A percentile compares a stretch with the other conserved stretches of the same genome.
Conservation (phyloP, 2,329 filamentous ascomycete genomes). For the Fusarium compactum region DNA sequence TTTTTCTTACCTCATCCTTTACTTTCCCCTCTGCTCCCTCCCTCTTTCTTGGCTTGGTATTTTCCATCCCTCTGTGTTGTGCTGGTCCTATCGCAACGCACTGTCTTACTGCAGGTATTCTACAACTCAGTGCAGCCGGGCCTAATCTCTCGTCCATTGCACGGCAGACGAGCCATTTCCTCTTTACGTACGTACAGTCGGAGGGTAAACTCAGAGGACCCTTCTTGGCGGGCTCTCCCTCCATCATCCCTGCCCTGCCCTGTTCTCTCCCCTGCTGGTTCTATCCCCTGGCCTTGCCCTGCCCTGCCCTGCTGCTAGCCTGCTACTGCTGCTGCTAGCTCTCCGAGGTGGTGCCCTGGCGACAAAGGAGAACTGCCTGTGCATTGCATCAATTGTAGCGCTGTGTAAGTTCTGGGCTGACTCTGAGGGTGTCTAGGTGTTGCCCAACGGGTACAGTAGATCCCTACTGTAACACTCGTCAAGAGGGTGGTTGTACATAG, state of each 20-base stretch:
- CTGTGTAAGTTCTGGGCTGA: slow-evolving; percentile 15
- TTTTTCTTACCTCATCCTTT: slow-evolving; percentile 27
- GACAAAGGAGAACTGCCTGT: slow-evolving; percentile 43
- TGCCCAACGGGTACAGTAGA: slow-evolving; percentile 16
- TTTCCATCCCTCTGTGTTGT: slow-evolving; percentile 2
- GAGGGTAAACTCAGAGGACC: slow-evolving; percentile 16
- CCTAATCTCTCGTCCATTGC: slow-evolving; percentile 7
- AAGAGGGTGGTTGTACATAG: slow-evolving; percentile 28
- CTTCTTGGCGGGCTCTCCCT: slow-evolving; percentile 40
- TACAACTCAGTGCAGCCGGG: not conserved
- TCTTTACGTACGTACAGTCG: slow-evolving; percentile 1
- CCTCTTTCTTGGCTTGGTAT: slow-evolving; percentile 12
- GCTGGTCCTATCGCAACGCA: slow-evolving; percentile 16
- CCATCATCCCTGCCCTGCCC: slow-evolving; percentile 31
- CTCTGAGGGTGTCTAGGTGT: slow-evolving; percentile 11
- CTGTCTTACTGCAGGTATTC: slow-evolving; percentile 3
- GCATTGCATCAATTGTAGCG: slow-evolving; percentile 18
- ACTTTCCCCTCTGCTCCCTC: slow-evolving; percentile 15
- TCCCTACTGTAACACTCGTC: slow-evolving; percentile 27
- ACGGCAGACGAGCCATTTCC: slow-evolving; percentile 9
- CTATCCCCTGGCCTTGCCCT: slow-evolving; percentile 40
- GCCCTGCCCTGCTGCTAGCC: not conserved
- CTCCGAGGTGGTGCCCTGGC: slow-evolving; percentile 37
- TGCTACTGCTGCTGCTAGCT: slow-evolving; percentile 16
- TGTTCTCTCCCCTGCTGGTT: slow-evolving; percentile 11